Evolutionary conservation across 2,329 filamentous ascomycete genomes (phyloP).

Genomic region (Alternaria gansuensis): DNA sequence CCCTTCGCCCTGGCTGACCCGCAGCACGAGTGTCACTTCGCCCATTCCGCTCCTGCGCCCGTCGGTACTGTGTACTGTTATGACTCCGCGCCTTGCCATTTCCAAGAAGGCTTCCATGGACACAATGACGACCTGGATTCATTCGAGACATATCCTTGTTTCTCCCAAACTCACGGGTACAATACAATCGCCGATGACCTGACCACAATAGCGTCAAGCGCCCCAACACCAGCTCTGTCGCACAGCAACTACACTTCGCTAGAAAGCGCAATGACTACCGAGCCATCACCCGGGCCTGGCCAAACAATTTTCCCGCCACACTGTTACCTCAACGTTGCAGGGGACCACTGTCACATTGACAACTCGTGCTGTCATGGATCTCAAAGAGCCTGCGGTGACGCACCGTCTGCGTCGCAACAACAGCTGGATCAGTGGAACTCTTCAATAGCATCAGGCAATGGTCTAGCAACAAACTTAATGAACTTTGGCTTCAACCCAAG

Average conservation of each 20-base stretch:
- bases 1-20: constrained; percentile 47
- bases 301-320: constrained; percentile 26
- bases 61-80: constrained; percentile 49
- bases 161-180: constrained; percentile 38
- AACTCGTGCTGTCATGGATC: constrained; percentile 49
- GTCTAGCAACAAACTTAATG: constrained; percentile 38
- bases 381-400: constrained; percentile 43
- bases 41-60: constrained; percentile 43
- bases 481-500: constrained; percentile 38
- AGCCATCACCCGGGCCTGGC: constrained; percentile 38
- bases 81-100: constrained; percentile 47
- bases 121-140: constrained; percentile 34
- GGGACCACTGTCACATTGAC: constrained; percentile 50
- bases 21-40: constrained; percentile 45
- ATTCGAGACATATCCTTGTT: constrained; percentile 46
- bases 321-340: constrained; percentile 44
- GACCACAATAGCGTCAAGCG: constrained; percentile 39
- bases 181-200: constrained; percentile 25
- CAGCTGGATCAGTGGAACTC: constrained; percentile 42
- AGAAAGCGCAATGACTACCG: constrained; percentile 40
- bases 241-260: constrained; percentile 47
- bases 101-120: constrained; percentile 42
- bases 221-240: constrained; percentile 43
- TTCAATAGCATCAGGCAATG: constrained; percentile 40
- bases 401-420: constrained; percentile 35